Evolutionary conservation across 2,329 filamentous ascomycete species (phyloP).

Genomic region (Aspergillus sp.): DNA sequence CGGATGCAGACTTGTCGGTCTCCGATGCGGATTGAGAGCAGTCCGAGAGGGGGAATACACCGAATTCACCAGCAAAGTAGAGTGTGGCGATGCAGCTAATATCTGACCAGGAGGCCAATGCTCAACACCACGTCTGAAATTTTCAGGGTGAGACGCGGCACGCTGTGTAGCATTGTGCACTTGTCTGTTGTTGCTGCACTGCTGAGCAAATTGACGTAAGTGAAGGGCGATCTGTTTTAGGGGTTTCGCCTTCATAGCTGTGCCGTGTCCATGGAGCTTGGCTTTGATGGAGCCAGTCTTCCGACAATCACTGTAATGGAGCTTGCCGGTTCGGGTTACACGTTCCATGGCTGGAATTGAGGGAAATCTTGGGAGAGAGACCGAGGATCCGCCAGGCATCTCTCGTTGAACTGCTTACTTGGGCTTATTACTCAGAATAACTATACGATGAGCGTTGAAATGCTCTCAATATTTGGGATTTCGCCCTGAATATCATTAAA

Average conservation of each 20-base stretch:
- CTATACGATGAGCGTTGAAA: background rate
- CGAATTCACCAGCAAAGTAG: background rate
- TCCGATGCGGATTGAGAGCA: background rate
- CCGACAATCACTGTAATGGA: no score
- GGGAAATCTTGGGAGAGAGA: background rate
- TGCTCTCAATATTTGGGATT: background rate
- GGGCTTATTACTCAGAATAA: background rate
- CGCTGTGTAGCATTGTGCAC: background rate
- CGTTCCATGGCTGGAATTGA: background rate
- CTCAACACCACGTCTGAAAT: background rate
- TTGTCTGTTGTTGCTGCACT: background rate
- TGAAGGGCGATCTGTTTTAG: background rate
- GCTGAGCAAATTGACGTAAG: background rate
- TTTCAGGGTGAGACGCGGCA: background rate
- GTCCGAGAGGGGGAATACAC: conserved; percentile 6
- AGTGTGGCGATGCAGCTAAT: background rate
- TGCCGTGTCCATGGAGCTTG: no score
- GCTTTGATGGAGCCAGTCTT: no score
- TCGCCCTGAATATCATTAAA: background rate
- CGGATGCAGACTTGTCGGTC: background rate
- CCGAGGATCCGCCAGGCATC: background rate
- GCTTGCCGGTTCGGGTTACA: background rate
- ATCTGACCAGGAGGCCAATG: background rate
- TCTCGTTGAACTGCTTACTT: background rate
- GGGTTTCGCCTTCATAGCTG: no score